Percentiles rank a stretch among this genome's conserved stretches.
Conservation (phyloP, 2,329 filamentous ascomycete species). For the Aspergillus terreus region DNA sequence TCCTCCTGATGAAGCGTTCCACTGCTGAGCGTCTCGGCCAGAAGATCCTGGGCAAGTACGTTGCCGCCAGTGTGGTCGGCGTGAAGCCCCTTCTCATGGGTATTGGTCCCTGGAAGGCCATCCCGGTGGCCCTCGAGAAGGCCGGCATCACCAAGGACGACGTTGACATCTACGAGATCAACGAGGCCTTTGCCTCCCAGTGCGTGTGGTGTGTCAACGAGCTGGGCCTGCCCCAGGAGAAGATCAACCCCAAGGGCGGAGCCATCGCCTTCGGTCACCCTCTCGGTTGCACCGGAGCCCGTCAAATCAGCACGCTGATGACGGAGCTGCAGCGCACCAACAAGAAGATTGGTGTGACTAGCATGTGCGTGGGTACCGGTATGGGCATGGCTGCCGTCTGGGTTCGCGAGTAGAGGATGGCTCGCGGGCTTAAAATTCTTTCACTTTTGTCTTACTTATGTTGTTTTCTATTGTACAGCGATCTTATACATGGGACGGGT, state of each 20-base stretch:
- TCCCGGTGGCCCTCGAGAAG: constrained; percentile 85
- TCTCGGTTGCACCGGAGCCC: constrained; percentile 86
- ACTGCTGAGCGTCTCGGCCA: constrained; percentile 86
- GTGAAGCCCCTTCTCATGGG: constrained; percentile 95
- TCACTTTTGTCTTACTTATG: constrained; percentile 9
- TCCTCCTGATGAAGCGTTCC: constrained; percentile 90
- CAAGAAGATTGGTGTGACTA: constrained; percentile 84
- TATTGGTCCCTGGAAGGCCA: constrained; percentile 90
- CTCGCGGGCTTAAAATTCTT: constrained; percentile 19
- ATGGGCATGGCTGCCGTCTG: constrained; percentile 98
- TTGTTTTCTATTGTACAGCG: constrained; percentile 14
- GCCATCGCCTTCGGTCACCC: constrained; percentile 96
- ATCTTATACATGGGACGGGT: constrained; percentile 12
- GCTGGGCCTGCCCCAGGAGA: constrained; percentile 74
- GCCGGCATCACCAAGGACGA: constrained; percentile 83
- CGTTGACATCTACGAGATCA: constrained; percentile 97
- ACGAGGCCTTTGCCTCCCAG: constrained; percentile 96
- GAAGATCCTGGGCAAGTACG: constrained; percentile 87
- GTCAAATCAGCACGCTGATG: constrained; percentile 87
- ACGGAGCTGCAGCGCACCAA: constrained; percentile 83
- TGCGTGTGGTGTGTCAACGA: constrained; percentile 91
- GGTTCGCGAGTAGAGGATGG: constrained; percentile 73
- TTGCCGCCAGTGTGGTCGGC: constrained; percentile 78
- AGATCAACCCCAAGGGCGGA: constrained; percentile 96
- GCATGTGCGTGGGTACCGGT: constrained; percentile 94